These are phyloP conservation scores for Anisodus acutangulus DNA, from an alignment of 257 asterid genomes.

Conservation along the genomic window DNA sequence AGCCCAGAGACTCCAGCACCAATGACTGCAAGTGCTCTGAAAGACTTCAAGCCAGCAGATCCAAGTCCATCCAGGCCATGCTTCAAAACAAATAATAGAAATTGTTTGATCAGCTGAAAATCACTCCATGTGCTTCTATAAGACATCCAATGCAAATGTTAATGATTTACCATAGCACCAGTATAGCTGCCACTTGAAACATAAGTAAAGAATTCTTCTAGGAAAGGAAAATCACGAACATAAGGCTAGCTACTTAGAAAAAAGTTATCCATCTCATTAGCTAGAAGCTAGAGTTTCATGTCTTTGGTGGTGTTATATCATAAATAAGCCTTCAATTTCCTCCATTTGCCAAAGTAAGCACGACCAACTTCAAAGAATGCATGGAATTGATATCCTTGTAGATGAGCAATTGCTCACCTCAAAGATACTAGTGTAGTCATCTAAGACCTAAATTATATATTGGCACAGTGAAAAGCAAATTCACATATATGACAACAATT, in stretches of 20 bases:
- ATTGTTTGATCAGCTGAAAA: not conserved
- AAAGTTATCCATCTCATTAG: not conserved
- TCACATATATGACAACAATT: not conserved
- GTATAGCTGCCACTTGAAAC: not conserved
- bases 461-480: slow-evolving; percentile 13
- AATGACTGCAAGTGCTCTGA: slow-evolving; percentile 48
- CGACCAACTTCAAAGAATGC: not conserved
- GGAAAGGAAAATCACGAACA: not conserved
- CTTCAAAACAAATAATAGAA: slow-evolving; percentile 31
- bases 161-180: slow-evolving; percentile 14
- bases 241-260: not conserved
- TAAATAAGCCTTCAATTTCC: not conserved
- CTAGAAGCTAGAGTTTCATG: not conserved
- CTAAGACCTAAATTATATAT: not conserved
- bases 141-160: not conserved
- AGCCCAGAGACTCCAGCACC: slow-evolving; percentile 69
- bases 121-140: not conserved
- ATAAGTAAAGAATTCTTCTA: not conserved
- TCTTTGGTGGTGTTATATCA: slow-evolving; percentile 17
- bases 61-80: slow-evolving; percentile 45
- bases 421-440: not conserved
- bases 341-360: not conserved
- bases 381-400: slow-evolving; percentile 8
- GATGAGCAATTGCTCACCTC: not conserved
- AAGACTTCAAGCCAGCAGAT: slow-evolving; percentile 46